A percentile compares a stretch with the other conserved stretches of the same genome.
phyloP scores from a whole-genome alignment of 768 basidiomycete species.

The Panellus pusillus region DNA sequence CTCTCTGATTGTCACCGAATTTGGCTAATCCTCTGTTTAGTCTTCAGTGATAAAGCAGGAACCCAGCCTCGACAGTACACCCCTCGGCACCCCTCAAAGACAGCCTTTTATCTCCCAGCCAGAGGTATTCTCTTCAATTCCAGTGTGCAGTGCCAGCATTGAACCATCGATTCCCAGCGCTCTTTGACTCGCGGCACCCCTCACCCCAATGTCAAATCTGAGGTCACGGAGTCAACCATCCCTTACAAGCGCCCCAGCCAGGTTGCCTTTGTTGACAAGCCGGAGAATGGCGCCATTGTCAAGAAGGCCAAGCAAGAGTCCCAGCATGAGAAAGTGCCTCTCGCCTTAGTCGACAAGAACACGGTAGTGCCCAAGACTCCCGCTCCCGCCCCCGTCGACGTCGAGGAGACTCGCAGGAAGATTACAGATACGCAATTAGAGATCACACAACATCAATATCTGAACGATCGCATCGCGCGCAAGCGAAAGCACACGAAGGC shows the following conservation, averaged over 20 bases:
- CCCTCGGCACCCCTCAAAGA: slow-evolving; percentile 1
- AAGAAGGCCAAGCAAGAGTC: slow-evolving; percentile 33
- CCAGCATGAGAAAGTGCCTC: slow-evolving; percentile 25
- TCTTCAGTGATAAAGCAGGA: not conserved
- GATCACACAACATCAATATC: slow-evolving; percentile 6
- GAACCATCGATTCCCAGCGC: not conserved
- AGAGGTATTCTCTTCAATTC: not conserved
- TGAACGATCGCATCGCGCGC: slow-evolving; percentile 13
- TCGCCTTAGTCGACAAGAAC: slow-evolving; percentile 21
- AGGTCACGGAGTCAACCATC: slow-evolving; percentile 29
- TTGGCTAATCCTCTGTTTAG: not conserved
- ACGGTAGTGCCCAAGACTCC: not conserved
- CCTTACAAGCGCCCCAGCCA: slow-evolving; percentile 40
- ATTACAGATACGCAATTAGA: slow-evolving; percentile 8
- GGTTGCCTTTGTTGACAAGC: slow-evolving; percentile 21
- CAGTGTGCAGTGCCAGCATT: not conserved
- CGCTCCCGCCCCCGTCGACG: not conserved
- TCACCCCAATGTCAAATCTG: slow-evolving; percentile 26
- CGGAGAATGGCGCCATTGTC: slow-evolving; percentile 2
- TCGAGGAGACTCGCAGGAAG: slow-evolving; percentile 9
- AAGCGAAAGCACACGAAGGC: slow-evolving; percentile 24
- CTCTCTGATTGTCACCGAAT: not conserved
- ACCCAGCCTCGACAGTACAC: not conserved
- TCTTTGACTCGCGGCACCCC: slow-evolving; percentile 11
- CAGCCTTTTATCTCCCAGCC: not conserved